Percentiles rank a stretch among this genome's conserved stretches.
These are phyloP conservation scores for Thalassia testudinum DNA, from an alignment of 116 monocot genomes.

Conservation along the genomic window DNA sequence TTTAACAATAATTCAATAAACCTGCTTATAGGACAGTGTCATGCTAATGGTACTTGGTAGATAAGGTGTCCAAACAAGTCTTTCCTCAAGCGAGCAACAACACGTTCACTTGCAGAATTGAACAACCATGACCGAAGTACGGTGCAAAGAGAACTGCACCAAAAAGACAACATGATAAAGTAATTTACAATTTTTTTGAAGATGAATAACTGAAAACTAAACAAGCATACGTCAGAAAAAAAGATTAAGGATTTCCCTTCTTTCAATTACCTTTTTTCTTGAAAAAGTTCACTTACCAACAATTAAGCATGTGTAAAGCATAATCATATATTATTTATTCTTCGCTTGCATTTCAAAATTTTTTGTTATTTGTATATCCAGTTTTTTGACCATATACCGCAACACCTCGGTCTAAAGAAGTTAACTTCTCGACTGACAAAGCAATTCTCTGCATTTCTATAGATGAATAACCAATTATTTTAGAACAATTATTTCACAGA, in stretches of 20 bases:
- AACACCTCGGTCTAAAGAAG: too few relatives aligned
- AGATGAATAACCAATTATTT: too few relatives aligned
- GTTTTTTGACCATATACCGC: too few relatives aligned
- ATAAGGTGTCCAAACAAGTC: constrained; percentile 84
- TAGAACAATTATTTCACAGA: too few relatives aligned
- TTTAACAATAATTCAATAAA: too few relatives aligned
- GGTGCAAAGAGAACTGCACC: constrained; percentile 65
- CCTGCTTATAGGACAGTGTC: not conserved
- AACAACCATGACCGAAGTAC: constrained; percentile 80
- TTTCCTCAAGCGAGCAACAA: constrained; percentile 91
- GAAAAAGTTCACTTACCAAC: too few relatives aligned
- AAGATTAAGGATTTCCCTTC: not conserved
- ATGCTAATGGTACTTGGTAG: constrained; percentile 40
- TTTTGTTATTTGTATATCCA: too few relatives aligned
- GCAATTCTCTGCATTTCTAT: too few relatives aligned
- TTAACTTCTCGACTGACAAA: too few relatives aligned
- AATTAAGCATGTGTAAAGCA: too few relatives aligned
- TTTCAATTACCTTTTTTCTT: not conserved
- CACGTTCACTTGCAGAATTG: constrained; percentile 93
- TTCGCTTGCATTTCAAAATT: too few relatives aligned
- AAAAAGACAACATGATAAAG: not conserved
- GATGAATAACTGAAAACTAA: not conserved
- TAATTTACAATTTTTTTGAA: not conserved
- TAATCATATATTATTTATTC: too few relatives aligned
- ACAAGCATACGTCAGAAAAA: not conserved